These are phyloP conservation scores for Ustilago trichophora DNA, from an alignment of 1,284 basidiomycete genomes.

Conservation along the genomic window DNA sequence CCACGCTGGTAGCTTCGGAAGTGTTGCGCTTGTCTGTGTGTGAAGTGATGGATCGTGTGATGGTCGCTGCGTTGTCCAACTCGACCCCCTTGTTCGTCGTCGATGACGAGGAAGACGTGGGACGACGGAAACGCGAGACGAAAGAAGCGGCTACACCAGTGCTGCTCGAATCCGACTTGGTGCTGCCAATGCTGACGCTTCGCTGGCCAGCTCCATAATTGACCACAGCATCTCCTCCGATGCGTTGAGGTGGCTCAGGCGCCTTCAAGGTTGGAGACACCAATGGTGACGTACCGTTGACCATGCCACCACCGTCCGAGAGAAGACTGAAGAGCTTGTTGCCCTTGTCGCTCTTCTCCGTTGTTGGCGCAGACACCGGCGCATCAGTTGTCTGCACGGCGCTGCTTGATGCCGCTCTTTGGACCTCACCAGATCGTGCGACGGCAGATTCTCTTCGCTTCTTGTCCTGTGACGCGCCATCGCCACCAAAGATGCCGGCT, in stretches of 20 bases:
- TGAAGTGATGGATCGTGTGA: background rate
- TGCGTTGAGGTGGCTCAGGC: background rate
- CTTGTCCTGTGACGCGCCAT: conserved; percentile 10
- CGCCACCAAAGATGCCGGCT: conserved; percentile 55
- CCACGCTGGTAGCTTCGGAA: background rate
- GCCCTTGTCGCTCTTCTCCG: conserved; percentile 14
- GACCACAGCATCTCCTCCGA: background rate
- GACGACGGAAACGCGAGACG: conserved; percentile 46
- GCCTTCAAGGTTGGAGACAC: background rate
- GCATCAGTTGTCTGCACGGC: background rate
- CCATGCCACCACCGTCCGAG: conserved; percentile 13
- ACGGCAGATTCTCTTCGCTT: conserved; percentile 15
- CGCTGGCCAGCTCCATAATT: conserved; percentile 23
- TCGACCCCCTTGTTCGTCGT: conserved; percentile 3
- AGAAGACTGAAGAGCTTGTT: conserved; percentile 15
- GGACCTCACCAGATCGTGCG: conserved; percentile 1
- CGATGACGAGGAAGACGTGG: conserved; percentile 39
- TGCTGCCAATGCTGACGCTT: conserved; percentile 25
- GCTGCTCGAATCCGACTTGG: conserved; percentile 13
- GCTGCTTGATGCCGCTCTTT: background rate
- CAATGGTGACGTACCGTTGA: background rate
- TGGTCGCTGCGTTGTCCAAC: background rate
- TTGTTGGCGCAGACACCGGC: background rate
- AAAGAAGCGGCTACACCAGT: conserved; percentile 30
- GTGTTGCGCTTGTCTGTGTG: background rate